Conservation (phyloP, 345 rosid species). For the Gossypium longicalyx region DNA sequence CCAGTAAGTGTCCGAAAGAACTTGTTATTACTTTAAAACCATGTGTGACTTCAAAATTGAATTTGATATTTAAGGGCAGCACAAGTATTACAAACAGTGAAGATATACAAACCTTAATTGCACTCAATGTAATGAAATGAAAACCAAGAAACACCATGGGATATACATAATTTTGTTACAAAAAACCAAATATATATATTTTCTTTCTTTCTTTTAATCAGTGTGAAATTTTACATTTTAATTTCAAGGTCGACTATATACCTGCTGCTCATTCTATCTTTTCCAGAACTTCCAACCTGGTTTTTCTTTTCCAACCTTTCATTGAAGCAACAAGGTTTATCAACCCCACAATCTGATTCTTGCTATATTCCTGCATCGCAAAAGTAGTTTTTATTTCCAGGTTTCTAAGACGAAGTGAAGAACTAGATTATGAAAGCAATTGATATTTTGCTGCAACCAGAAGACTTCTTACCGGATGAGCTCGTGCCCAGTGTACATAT, state of each 20-base stretch:
- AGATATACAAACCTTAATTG: conserved; percentile 13
- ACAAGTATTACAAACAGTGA: neutral
- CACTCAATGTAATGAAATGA: neutral
- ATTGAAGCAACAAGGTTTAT: conserved; percentile 84
- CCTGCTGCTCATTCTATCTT: conserved; percentile 66
- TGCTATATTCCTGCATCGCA: conserved; percentile 64
- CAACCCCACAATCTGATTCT: conserved; percentile 71
- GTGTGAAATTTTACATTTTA: conserved; percentile 18
- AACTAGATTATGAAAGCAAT: neutral
- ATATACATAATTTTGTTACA: conserved; percentile 14
- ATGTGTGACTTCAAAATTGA: neutral
- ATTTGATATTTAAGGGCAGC: neutral
- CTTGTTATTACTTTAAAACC: neutral
- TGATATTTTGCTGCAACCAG: neutral
- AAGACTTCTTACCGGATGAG: conserved; percentile 67
- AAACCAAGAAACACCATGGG: conserved; percentile 4
- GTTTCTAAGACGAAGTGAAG: neutral
- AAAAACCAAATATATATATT: neutral
- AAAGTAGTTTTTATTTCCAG: neutral
- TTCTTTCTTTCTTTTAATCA: neutral
- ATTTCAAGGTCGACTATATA: conserved; percentile 11
- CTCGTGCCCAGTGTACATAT: conserved; percentile 90
- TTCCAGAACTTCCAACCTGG: conserved; percentile 70
- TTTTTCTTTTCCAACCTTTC: conserved; percentile 98
- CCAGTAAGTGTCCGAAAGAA: neutral